These are phyloP conservation scores for Pilobolus umbonatus DNA, from an alignment of 192 early-diverging fungal genomes.

Conservation along the genomic window DNA sequence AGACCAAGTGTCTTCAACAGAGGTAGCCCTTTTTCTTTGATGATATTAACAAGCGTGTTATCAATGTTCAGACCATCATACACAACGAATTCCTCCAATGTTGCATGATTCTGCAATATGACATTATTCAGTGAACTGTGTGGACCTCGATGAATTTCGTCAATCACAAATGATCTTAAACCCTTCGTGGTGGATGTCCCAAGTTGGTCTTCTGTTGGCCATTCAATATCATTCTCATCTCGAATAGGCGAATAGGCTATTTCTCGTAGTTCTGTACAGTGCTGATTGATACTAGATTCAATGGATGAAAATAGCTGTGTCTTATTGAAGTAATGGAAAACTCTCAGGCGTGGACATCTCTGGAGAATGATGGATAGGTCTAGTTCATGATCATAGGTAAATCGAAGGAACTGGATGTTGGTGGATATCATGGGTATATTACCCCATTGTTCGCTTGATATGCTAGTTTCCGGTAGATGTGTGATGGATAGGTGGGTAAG, in stretches of 20 bases:
- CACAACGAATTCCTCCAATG: not conserved
- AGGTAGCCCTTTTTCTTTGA: not conserved
- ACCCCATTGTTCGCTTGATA: not conserved
- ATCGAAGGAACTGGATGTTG: too few relatives aligned
- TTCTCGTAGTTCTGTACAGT: not conserved
- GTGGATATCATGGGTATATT: too few relatives aligned
- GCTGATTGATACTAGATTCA: not conserved
- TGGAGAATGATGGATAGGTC: too few relatives aligned
- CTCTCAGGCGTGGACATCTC: too few relatives aligned
- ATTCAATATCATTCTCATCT: not conserved
- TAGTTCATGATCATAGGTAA: too few relatives aligned
- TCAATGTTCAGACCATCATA: not conserved
- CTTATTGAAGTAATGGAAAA: too few relatives aligned
- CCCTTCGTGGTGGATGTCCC: too few relatives aligned
- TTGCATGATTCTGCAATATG: not conserved
- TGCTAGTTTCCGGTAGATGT: not conserved
- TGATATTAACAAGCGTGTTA: not conserved
- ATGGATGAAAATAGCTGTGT: too few relatives aligned
- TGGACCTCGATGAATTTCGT: not conserved
- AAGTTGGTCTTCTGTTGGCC: not conserved
- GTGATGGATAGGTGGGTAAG: conserved; percentile 6
- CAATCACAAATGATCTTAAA: not conserved
- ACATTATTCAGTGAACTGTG: not conserved
- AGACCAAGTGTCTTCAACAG: not conserved
- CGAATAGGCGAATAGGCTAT: not conserved